A percentile compares a stretch with the other conserved stretches of the same genome.
Evolutionary conservation across 352 stramenopile genomes (phyloP).

Genomic region (Peronospora belbahrii): DNA sequence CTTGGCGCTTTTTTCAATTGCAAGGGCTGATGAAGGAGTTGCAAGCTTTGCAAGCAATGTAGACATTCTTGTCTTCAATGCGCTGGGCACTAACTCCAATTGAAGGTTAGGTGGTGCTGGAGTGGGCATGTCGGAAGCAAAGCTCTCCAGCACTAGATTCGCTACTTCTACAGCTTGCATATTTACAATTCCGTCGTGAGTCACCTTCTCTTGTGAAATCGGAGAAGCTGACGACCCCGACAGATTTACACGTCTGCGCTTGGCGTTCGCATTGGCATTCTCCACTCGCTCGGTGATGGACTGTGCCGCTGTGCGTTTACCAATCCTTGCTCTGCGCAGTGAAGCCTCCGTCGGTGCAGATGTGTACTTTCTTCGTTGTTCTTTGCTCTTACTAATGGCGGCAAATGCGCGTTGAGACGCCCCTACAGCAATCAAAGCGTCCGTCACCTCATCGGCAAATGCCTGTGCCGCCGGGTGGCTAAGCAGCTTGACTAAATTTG

Average conservation of each 20-base stretch:
- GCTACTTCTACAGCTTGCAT: conserved; percentile 63
- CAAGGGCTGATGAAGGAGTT: conserved; percentile 70
- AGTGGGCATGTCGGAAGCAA: conserved; percentile 46
- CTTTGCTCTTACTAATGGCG: conserved; percentile 75
- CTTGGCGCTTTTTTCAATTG: conserved; percentile 58
- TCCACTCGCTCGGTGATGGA: conserved; percentile 53
- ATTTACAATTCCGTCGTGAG: conserved; percentile 66
- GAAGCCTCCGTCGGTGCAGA: conserved; percentile 61
- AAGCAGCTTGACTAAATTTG: conserved; percentile 67
- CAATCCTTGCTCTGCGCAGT: conserved; percentile 51
- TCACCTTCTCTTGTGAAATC: conserved; percentile 33
- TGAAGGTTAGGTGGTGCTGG: conserved; percentile 42
- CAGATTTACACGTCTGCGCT: conserved; percentile 32
- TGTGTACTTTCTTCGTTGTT: conserved; percentile 65
- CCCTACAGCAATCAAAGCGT: conserved; percentile 58
- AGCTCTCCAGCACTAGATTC: conserved; percentile 64
- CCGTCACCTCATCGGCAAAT: conserved; percentile 66
- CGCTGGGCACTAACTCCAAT: conserved; percentile 61
- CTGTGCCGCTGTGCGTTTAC: conserved; percentile 57
- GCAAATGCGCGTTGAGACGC: conserved; percentile 67
- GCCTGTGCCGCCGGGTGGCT: conserved; percentile 47
- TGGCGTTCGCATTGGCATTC: conserved; percentile 46
- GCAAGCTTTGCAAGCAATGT: conserved; percentile 47
- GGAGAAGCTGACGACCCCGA: conserved; percentile 19
- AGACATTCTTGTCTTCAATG: conserved; percentile 62